Conservation (phyloP, 257 asterid genomes). For the Voacanga thouarsii region DNA sequence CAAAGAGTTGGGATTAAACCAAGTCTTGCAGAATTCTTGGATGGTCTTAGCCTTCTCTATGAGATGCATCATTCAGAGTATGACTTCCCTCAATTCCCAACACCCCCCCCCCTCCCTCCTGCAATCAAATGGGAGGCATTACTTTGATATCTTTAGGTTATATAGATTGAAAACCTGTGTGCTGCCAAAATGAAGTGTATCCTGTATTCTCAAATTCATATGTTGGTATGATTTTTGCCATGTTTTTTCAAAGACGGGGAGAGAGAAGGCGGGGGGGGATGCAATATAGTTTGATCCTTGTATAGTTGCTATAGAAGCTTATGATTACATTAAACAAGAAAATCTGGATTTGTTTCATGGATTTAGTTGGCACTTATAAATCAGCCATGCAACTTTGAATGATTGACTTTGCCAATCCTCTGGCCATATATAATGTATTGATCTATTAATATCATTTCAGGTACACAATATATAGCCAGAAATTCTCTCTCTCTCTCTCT, state of each 20-base stretch:
- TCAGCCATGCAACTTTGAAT: neutral
- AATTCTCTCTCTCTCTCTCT: too few species aligned
- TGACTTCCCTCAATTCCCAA: conserved; percentile 13
- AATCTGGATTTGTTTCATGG: neutral
- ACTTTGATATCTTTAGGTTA: neutral
- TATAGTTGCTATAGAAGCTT: neutral
- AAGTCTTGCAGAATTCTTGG: conserved; percentile 59
- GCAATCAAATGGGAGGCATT: neutral
- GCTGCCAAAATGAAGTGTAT: neutral
- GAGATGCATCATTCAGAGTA: conserved; percentile 90
- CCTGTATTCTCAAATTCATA: neutral
- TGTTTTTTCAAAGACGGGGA: neutral
- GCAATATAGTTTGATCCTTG: neutral
- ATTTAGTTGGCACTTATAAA: neutral
- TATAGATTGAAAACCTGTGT: neutral
- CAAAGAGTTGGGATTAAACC: conserved; percentile 69
- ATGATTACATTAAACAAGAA: neutral
- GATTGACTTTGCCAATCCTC: too few species aligned
- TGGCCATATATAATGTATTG: neutral
- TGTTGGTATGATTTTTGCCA: neutral
- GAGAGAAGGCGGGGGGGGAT: too few species aligned
- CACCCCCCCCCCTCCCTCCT: neutral
- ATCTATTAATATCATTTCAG: neutral
- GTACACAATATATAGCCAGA: neutral
- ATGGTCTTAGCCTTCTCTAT: conserved; percentile 61